Conservation (phyloP, 495 filamentous ascomycete genomes). For the Aspergillus sclerotioniger region DNA sequence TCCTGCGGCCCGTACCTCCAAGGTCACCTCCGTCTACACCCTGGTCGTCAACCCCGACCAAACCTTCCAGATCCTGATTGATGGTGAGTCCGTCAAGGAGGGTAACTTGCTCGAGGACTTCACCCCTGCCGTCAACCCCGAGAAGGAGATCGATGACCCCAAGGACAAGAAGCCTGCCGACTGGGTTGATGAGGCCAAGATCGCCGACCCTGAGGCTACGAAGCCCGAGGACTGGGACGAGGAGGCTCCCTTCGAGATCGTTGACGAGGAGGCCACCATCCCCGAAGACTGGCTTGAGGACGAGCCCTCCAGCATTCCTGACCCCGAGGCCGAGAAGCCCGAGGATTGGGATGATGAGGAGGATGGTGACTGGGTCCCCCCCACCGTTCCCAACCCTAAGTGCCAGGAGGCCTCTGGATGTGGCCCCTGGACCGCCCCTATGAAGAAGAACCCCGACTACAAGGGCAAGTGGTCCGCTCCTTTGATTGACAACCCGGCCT, state of each 20-base stretch:
- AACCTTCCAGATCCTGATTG: slow-evolving; percentile 85
- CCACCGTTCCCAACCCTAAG: slow-evolving; percentile 94
- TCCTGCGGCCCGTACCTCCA: slow-evolving; percentile 81
- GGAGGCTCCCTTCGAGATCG: slow-evolving; percentile 92
- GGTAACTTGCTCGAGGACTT: slow-evolving; percentile 96
- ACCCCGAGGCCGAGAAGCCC: slow-evolving; percentile 97
- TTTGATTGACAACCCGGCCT: slow-evolving; percentile 95
- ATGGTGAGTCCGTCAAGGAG: slow-evolving; percentile 79
- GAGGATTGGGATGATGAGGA: slow-evolving; percentile 99
- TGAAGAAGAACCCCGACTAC: slow-evolving; percentile 95
- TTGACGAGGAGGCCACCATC: slow-evolving; percentile 87
- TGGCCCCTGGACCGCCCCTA: slow-evolving; percentile 86
- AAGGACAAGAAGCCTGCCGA: slow-evolving; percentile 92
- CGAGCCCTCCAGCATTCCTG: slow-evolving; percentile 79
- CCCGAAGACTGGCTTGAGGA: slow-evolving; percentile 96
- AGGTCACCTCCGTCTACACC: slow-evolving; percentile 92
- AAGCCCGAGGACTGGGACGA: slow-evolving; percentile 99
- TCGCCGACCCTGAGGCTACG: slow-evolving; percentile 86
- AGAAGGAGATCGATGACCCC: slow-evolving; percentile 93
- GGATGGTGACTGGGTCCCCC: slow-evolving; percentile 96
- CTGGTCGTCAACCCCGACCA: slow-evolving; percentile 95
- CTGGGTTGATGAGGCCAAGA: slow-evolving; percentile 92
- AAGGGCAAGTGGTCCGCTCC: slow-evolving; percentile 98
- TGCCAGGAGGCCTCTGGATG: slow-evolving; percentile 92
- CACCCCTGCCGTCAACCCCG: slow-evolving; percentile 86